Percentiles rank a stretch among this genome's conserved stretches.
Evolutionary conservation across 2,329 filamentous ascomycete species (phyloP).

Genomic region (Colletotrichum sp.): DNA sequence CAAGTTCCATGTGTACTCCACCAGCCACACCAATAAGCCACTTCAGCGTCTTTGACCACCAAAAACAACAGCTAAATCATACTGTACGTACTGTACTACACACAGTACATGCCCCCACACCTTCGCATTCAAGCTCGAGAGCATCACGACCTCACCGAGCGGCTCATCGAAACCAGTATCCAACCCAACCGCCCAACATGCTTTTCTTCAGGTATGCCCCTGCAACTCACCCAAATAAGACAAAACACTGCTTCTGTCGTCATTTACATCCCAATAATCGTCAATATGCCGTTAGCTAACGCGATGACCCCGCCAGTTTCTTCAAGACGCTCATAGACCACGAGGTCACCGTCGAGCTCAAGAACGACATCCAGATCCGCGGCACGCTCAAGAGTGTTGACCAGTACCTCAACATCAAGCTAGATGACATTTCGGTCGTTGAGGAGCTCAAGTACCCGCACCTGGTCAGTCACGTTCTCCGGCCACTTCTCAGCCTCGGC

Average conservation of each 20-base stretch:
- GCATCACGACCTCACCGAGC: constrained; percentile 10
- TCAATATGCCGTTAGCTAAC: neutral
- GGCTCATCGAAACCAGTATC: constrained; percentile 6
- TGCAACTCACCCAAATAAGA: neutral
- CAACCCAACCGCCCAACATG: constrained; percentile 35
- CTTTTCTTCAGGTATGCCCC: constrained; percentile 50
- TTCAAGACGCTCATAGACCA: constrained; percentile 99
- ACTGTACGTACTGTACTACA: neutral
- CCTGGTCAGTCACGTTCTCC: constrained; percentile 59
- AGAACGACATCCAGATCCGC: constrained; percentile 98
- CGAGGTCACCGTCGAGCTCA: constrained; percentile 97
- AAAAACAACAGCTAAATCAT: neutral
- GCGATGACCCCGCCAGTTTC: constrained; percentile 65
- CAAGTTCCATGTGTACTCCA: neutral
- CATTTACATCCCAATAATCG: neutral
- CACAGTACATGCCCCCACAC: constrained; percentile 4
- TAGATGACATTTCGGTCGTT: constrained; percentile 91
- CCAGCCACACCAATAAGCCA: neutral
- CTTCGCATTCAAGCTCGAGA: neutral
- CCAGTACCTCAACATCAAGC: constrained; percentile 98
- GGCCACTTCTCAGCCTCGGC: neutral
- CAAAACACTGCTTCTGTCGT: neutral
- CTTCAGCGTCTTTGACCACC: neutral
- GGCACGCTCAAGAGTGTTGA: constrained; percentile 97
- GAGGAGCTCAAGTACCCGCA: constrained; percentile 96